Evolutionary conservation across 2,329 filamentous ascomycete genomes (phyloP), one percentile per base, ranked within the genome.

Genomic region (Colletotrichum graminicola): DNA sequence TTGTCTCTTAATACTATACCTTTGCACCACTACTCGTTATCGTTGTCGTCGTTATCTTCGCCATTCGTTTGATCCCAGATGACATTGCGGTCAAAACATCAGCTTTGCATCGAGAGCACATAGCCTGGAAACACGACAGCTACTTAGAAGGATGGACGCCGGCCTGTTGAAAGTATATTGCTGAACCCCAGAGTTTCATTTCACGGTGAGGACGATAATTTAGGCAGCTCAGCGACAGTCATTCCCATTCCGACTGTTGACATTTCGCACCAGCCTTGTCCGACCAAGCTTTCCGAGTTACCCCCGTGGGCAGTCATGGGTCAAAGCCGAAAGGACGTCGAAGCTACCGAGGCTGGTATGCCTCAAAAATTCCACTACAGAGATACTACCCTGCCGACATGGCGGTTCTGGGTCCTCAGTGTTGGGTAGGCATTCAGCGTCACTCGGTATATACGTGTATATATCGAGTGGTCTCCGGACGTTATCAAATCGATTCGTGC

Each of bases 361-460:
- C 21, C 41, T 16, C 23, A 59, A 26, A 55, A 63, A 14, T 45
- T 54, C 18, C 65, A 36, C 2, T 68, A 57, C 43, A 71, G 43
- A 41, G 59, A 67, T 7, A 34, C 73, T 18, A 63, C 65, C 1
- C 73, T 82, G 14, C 76, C 80, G 2, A 68, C 69, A 36, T 74
- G 75, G 75, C 79, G 79, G 21, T 82, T 82, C 64, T 81, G 78
- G 76, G 51, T 77, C 34, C 68, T 82, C 34, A 78, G 78, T 71
- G 61, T 79, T 49, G 80, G 80, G 80, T 82, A 75, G 29, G 49
- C 43, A 36, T 5, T 39, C 23, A 14, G 8, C 32, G 2, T 11
- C 55, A 43, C 32, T 39, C 16, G 14, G 49, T 18, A 18, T 26
- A 49, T 12, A n/a, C 21, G 7, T 41, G 18, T 43, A 43, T 43